Evolutionary conservation across 148 eudicot genomes (phyloP), one percentile per base, ranked within the genome.

Genomic region (Cornus florida): DNA sequence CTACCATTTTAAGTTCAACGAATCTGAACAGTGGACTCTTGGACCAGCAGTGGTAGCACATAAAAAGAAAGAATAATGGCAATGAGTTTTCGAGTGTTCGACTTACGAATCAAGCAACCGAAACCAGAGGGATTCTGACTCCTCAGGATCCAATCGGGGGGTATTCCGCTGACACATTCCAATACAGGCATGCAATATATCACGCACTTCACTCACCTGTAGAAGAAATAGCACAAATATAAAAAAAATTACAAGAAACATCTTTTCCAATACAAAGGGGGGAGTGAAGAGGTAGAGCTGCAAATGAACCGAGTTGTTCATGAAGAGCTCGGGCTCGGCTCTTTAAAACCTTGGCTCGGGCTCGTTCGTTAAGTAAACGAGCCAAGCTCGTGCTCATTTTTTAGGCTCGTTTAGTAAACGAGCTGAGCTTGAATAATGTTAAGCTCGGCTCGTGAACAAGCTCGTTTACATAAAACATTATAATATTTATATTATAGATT

Each of bases 111-210:
- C 99, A 71, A 95, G 97, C 86, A 95, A 83, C 85, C 88, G 89
- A 77, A 95, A 95, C 99, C 99, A 95, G 56, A 93, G 93, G 74
- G 86, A 86, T 86, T 95, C 99, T 19, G 99, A 87, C 87, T 95
- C 97, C 68, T 89, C 88, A 33, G 90, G 89, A 69, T 89, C 90
- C 86, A 93, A 80, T 79, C 97, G 92, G 35, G 93, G 90, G 75
- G 94, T 91, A 85, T 95, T 93, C 31, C 97, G 88, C 81, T 92
- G 97, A 88, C 99, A 95, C 39, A 95, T 86, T 70, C 92, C 95
- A 84, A 93, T 78, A 89, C 97, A 93, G 28, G 97, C 86, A 53
- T 65, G 92, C 77, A 92, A 74, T 76, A 90, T 88, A 70, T 85
- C 90, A 65, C 79, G 77, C 71, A 93, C 83, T 69, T 87, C 93